Percentiles rank a stretch among this genome's conserved stretches.
These are phyloP conservation scores for Davidsoniella eucalypti DNA, from an alignment of 2,329 filamentous ascomycete species.

Conservation along the genomic window DNA sequence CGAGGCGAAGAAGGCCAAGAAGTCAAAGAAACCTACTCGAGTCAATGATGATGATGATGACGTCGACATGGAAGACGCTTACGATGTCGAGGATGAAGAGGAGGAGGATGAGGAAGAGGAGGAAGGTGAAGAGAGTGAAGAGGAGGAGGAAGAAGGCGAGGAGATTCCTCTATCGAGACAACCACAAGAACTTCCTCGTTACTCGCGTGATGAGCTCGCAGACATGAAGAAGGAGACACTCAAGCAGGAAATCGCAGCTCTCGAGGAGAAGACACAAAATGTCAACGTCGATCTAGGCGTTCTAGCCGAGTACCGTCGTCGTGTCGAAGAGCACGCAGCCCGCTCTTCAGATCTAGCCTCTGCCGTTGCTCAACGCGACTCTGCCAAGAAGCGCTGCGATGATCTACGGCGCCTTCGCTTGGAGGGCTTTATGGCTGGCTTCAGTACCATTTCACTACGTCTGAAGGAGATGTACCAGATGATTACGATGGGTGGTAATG, in stretches of 20 bases:
- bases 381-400: constrained; percentile 81
- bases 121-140: constrained; percentile 5
- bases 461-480: constrained; percentile 99
- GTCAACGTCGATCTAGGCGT: constrained; percentile 79
- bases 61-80: constrained; percentile 12
- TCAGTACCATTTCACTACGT: constrained; percentile 80
- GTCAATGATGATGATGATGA: constrained; percentile 16
- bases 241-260: constrained; percentile 43
- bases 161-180: constrained; percentile 17
- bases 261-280: constrained; percentile 61
- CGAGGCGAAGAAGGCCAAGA: constrained; percentile 7
- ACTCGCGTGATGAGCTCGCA: constrained; percentile 54
- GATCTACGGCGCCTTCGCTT: constrained; percentile 78
- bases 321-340: constrained; percentile 65
- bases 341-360: constrained; percentile 71
- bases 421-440: constrained; percentile 97
- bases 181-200: constrained; percentile 53
- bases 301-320: constrained; percentile 70
- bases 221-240: constrained; percentile 47
- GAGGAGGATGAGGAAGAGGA: constrained; percentile 17
- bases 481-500: constrained; percentile 99
- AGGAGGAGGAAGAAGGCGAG: constrained; percentile 18
- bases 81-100: constrained; percentile 14
- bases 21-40: not conserved
- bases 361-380: constrained; percentile 63